These are phyloP conservation scores for Lactarius akahatsu DNA, from an alignment of 768 basidiomycete species.

Conservation along the genomic window DNA sequence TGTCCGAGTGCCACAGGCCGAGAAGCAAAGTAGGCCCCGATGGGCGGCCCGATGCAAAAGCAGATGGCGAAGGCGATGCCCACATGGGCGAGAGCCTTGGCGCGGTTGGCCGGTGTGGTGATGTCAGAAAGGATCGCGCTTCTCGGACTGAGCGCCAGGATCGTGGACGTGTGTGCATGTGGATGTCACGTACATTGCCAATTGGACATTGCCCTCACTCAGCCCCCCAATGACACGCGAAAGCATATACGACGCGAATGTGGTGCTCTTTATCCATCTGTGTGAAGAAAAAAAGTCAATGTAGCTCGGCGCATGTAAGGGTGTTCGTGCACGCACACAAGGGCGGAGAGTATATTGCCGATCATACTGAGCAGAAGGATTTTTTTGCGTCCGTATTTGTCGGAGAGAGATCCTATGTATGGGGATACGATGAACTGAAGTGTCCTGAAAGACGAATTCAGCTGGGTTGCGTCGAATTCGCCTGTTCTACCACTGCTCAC, in stretches of 20 bases:
- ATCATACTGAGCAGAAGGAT: slow-evolving; percentile 86
- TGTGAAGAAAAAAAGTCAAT: slow-evolving; percentile 15
- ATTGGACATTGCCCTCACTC: slow-evolving; percentile 96
- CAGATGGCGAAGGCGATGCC: slow-evolving; percentile 97
- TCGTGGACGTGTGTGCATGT: not conserved
- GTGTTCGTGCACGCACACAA: slow-evolving; percentile 56
- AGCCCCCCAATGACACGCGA: slow-evolving; percentile 90
- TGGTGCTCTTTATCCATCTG: slow-evolving; percentile 89
- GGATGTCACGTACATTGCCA: slow-evolving; percentile 73
- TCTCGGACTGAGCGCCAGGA: not conserved
- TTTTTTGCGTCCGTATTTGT: slow-evolving; percentile 84
- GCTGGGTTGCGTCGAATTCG: not conserved
- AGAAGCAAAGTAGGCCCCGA: slow-evolving; percentile 97
- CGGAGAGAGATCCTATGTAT: slow-evolving; percentile 77
- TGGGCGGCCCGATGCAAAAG: slow-evolving; percentile 88
- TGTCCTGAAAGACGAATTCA: slow-evolving; percentile 45
- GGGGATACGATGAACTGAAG: slow-evolving; percentile 86
- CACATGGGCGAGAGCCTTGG: slow-evolving; percentile 84
- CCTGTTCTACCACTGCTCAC: slow-evolving; percentile 50
- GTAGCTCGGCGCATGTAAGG: slow-evolving; percentile 7
- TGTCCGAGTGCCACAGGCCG: slow-evolving; percentile 63
- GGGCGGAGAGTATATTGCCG: slow-evolving; percentile 89
- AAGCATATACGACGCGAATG: slow-evolving; percentile 86
- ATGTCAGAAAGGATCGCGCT: slow-evolving; percentile 95
- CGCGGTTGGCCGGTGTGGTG: slow-evolving; percentile 74